phyloP scores from a whole-genome alignment of 805 yeast species.

The Ogataea pini region DNA sequence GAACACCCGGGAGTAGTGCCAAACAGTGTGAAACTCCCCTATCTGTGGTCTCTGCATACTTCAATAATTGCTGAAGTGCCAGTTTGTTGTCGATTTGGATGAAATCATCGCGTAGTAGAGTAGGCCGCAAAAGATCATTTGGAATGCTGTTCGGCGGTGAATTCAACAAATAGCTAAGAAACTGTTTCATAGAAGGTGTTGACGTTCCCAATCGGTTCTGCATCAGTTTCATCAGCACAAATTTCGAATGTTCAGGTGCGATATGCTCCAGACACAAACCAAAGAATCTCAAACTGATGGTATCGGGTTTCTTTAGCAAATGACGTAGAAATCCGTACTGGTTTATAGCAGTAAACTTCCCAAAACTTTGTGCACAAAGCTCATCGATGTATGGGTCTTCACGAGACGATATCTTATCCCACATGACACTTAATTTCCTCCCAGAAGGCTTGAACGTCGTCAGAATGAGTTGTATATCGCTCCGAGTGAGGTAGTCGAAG shows the following conservation, averaged over 20 bases:
- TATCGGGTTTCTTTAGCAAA: not conserved
- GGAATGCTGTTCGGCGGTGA: not conserved
- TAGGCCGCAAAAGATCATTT: not conserved
- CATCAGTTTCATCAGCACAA: slow-evolving; percentile 1
- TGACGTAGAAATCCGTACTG: not conserved
- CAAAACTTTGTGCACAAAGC: not conserved
- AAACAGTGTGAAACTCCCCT: not conserved
- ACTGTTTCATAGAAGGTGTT: not conserved
- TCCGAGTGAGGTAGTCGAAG: not conserved
- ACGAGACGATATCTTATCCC: not conserved
- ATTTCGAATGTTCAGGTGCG: not conserved
- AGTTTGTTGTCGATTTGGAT: not conserved
- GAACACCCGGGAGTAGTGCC: not conserved
- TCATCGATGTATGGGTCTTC: not conserved
- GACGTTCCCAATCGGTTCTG: not conserved
- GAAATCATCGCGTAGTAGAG: slow-evolving; percentile 2
- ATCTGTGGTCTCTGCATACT: not conserved
- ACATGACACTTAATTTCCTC: not conserved
- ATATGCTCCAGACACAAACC: not conserved
- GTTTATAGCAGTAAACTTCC: not conserved
- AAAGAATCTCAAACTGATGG: not conserved
- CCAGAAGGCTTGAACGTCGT: not conserved
- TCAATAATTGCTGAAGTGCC: not conserved
- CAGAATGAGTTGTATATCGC: not conserved
- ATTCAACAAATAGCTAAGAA: not conserved